These are phyloP conservation scores for Xylariaceae sp. DNA, from an alignment of 2,329 filamentous ascomycete genomes.

Conservation along the genomic window DNA sequence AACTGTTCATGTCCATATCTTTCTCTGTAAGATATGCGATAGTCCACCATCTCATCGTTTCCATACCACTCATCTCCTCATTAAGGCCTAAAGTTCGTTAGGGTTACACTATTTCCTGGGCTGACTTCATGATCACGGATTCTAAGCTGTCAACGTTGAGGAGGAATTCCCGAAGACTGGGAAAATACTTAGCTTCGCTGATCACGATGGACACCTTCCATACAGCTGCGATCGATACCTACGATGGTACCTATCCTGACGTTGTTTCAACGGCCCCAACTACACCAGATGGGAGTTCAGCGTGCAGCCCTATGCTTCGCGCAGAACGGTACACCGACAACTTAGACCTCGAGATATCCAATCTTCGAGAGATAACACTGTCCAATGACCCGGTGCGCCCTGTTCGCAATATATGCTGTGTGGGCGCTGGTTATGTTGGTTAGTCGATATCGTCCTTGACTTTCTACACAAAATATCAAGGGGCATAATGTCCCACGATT, in stretches of 20 bases:
- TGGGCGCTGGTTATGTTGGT: constrained; percentile 50
- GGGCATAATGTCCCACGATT: background rate
- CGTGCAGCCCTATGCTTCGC: constrained; percentile 46
- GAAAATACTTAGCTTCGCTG: background rate
- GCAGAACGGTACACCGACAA: constrained; percentile 20
- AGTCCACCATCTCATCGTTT: background rate
- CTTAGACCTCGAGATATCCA: constrained; percentile 5
- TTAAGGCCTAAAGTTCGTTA: background rate
- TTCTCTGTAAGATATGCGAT: background rate
- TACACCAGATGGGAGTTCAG: constrained; percentile 47
- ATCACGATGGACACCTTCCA: constrained; percentile 26
- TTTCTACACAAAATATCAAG: background rate
- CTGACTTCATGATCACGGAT: background rate
- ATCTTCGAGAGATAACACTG: constrained; percentile 6
- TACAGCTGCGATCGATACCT: constrained; percentile 31
- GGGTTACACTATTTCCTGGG: background rate
- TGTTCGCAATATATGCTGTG: constrained; percentile 44
- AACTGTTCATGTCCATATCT: background rate
- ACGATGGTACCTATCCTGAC: constrained; percentile 36
- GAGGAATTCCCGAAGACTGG: background rate
- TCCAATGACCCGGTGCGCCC: constrained; percentile 5
- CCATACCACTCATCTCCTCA: background rate
- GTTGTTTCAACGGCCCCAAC: constrained; percentile 47
- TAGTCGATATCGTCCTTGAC: constrained; percentile 45
- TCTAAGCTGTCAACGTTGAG: background rate